Percentiles rank a stretch among this genome's conserved stretches.
phyloP scores from a whole-genome alignment of 176 grass and related monocot genomes.

The Musa itinerans region DNA sequence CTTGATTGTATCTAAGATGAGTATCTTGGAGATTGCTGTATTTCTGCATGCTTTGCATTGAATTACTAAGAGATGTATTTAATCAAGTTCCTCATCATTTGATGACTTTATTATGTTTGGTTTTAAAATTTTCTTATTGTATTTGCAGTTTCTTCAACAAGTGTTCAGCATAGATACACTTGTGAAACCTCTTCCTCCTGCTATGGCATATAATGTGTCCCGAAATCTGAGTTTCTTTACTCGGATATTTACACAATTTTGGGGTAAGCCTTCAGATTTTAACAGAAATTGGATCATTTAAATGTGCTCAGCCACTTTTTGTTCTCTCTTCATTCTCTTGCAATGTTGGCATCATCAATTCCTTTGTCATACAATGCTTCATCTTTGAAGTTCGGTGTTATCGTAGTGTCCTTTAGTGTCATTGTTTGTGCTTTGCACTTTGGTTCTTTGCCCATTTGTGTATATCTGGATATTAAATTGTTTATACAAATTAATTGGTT shows the following conservation, averaged over 20 bases:
- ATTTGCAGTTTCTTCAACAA: conserved; percentile 70
- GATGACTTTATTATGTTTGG: not conserved
- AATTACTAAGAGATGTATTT: conserved; percentile 2
- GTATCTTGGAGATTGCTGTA: not conserved
- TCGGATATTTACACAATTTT: conserved; percentile 93
- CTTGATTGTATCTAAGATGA: not conserved
- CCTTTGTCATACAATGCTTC: not conserved
- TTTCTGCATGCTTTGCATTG: not conserved
- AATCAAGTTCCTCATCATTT: not conserved
- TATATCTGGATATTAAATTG: not conserved
- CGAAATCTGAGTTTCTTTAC: conserved; percentile 78
- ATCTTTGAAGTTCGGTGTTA: not conserved
- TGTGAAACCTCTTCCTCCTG: conserved; percentile 93
- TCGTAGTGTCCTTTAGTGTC: not conserved
- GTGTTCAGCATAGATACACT: conserved; percentile 87
- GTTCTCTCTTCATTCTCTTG: not conserved
- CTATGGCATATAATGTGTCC: conserved; percentile 83
- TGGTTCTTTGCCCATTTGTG: not conserved
- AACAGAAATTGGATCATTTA: conserved; percentile 19
- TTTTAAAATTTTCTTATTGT: conserved; percentile 10
- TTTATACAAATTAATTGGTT: not conserved
- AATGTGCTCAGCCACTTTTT: not conserved
- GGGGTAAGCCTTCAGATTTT: conserved; percentile 48
- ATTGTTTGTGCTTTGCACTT: not conserved
- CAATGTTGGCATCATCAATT: not conserved